Evolutionary conservation across 2,329 filamentous ascomycete genomes (phyloP), one percentile per base, ranked within the genome.

Genomic region (Ascomycota sp.): DNA sequence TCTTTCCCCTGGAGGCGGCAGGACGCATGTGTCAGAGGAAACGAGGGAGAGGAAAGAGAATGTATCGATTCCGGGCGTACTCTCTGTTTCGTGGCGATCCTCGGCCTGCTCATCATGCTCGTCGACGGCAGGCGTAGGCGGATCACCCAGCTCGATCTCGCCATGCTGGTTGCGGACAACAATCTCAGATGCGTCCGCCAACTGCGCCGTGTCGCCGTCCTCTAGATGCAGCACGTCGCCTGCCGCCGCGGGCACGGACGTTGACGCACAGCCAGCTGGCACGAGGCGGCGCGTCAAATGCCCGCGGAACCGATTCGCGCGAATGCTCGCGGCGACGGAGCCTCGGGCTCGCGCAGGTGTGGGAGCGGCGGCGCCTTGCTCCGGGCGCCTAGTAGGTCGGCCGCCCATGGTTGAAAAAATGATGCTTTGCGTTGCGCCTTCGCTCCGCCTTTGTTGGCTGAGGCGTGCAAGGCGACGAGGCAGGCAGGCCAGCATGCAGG

Each of bases 91-190:
- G 41, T 59, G 57, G 35, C 56, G 59, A 32, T 72, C 65, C 39
- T 73, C 74, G 28, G 64, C 61, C 33, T 53, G 61, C 44, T 65
- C 62, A 31, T 66, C 63, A 11, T 63, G 55, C 23, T 68, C 65
- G 29, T 70, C 65, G 20, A 63, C 47, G 7, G 56, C 49, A 10
- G 61, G 59, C 35, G 61, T 57, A 1, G 62, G 65, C 27, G 64
- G 63, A 34, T 70, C 66, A 11, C 55, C 57, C n/a, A 75, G 50
- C 44, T 71, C 62, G 33, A 72, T 61, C 38, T 75, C 69, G 29
- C 70, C 71, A 40, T 73, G 63, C 46, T 63, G 54, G 41, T 75
- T 64, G 37, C 71, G 57, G 27, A 74, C 62, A 7, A 76, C 64
- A 33, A 76, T 74, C 38, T 73, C 69, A 5, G 44, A 46, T n/a